phyloP scores from a whole-genome alignment of 192 early-diverging fungal species.

The Coemansia nantahalensis region DNA sequence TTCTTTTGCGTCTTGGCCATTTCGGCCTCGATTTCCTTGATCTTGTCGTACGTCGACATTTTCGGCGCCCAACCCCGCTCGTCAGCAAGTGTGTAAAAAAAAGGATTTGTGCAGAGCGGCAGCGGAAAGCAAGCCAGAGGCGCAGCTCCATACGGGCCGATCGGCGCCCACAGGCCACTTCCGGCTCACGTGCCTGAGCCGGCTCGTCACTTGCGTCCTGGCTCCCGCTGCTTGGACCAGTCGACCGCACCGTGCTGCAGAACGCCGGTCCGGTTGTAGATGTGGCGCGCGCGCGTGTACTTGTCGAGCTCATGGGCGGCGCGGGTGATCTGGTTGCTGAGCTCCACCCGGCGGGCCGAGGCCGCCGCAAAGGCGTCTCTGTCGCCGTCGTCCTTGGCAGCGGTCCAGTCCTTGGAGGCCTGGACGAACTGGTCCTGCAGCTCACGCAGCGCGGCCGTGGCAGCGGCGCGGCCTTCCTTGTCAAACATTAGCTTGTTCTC shows the following conservation, averaged over 20 bases:
- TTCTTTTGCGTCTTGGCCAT: conserved; percentile 89
- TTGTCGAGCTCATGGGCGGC: conserved; percentile 56
- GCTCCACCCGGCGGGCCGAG: conserved; percentile 17
- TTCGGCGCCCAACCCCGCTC: no score
- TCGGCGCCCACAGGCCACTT: no score
- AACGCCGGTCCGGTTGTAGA: conserved; percentile 49
- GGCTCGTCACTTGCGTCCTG: not conserved
- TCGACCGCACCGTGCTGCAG: conserved; percentile 33
- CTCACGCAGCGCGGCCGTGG: conserved; percentile 35
- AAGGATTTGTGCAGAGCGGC: not conserved
- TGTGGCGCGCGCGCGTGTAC: conserved; percentile 52
- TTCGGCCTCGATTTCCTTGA: conserved; percentile 75
- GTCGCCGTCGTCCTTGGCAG: conserved; percentile 32
- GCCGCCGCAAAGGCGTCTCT: conserved; percentile 34
- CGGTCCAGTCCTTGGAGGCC: conserved; percentile 54
- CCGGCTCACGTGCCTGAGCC: no score
- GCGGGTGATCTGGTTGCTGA: conserved; percentile 25
- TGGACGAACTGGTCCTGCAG: conserved; percentile 48
- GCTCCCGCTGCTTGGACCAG: conserved; percentile 37
- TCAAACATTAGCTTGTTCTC: conserved; percentile 61
- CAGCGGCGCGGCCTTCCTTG: conserved; percentile 39
- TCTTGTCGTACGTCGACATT: conserved; percentile 61
- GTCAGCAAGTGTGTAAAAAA: no score
- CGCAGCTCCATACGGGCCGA: no score
- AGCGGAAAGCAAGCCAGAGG: not conserved